Conservation (phyloP, 305 asterid species). For the Andrographis paniculata region DNA sequence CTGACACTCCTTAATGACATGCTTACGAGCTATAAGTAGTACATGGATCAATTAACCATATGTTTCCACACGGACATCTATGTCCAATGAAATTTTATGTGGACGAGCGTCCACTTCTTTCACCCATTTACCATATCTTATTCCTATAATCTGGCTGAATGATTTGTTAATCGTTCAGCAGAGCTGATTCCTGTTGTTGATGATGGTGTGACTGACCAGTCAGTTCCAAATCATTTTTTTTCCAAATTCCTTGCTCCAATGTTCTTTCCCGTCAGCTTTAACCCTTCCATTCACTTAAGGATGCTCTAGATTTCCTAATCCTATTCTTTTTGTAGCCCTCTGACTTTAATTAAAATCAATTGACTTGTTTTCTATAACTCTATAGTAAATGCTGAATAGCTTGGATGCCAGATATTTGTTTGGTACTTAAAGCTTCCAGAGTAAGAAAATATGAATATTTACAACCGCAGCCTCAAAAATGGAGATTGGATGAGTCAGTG, state of each 20-base stretch:
- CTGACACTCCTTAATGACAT: constrained; percentile 54
- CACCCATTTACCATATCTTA: constrained; percentile 23
- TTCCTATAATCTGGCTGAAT: constrained; percentile 18
- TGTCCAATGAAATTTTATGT: constrained; percentile 21
- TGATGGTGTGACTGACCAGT: neutral
- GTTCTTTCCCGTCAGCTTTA: constrained; percentile 1
- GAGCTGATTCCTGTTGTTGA: constrained; percentile 5
- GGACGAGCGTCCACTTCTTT: constrained; percentile 17
- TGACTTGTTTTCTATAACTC: constrained; percentile 1
- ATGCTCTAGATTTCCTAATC: neutral
- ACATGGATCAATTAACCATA: constrained; percentile 29
- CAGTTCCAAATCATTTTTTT: neutral
- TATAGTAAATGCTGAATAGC: neutral
- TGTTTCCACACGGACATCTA: constrained; percentile 24
- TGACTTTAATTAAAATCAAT: neutral
- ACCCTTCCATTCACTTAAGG: neutral
- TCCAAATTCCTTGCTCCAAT: neutral
- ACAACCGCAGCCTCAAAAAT: too few relatives aligned
- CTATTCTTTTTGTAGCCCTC: neutral
- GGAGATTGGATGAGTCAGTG: too few relatives aligned
- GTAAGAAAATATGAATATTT: too few relatives aligned
- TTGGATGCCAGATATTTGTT: neutral
- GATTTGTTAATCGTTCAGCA: constrained; percentile 18
- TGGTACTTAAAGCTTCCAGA: too few relatives aligned
- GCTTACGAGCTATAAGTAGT: constrained; percentile 27